Percentiles rank a stretch among this genome's conserved stretches.
Evolutionary conservation across 2,329 filamentous ascomycete species (phyloP).

Genomic region (Ascochyta pisi): DNA sequence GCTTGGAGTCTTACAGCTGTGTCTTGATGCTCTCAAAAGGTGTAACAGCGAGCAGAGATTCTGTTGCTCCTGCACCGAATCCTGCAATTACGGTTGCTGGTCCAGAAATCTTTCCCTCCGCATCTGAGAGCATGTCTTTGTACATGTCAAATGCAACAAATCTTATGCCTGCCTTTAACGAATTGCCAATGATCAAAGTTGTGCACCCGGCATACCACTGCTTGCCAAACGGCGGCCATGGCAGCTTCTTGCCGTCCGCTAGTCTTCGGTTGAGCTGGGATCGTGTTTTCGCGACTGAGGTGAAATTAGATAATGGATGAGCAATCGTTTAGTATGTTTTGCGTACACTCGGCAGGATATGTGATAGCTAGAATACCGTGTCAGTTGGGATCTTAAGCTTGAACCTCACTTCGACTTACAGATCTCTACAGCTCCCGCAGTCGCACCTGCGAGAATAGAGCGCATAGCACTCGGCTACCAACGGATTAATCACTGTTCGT

Average conservation of each 20-base stretch:
- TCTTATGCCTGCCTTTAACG: slow-evolving; percentile 93
- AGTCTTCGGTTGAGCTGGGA: slow-evolving; percentile 90
- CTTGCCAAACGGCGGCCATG: slow-evolving; percentile 89
- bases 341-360: slow-evolving; percentile 88
- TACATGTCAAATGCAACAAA: slow-evolving; percentile 98
- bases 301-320: slow-evolving; percentile 19
- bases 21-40: slow-evolving; percentile 99
- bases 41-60: slow-evolving; percentile 91
- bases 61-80: slow-evolving; percentile 92
- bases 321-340: not conserved
- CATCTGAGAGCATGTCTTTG: slow-evolving; percentile 81
- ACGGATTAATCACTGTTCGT: not conserved
- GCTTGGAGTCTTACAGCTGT: slow-evolving; percentile 65
- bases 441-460: slow-evolving; percentile 89
- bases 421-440: slow-evolving; percentile 95
- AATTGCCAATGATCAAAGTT: slow-evolving; percentile 95
- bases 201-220: slow-evolving; percentile 99
- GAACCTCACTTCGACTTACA: slow-evolving; percentile 56
- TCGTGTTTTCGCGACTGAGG: slow-evolving; percentile 86
- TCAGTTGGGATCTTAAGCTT: slow-evolving; percentile 23
- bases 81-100: slow-evolving; percentile 91
- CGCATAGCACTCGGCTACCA: slow-evolving; percentile 77
- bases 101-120: slow-evolving; percentile 85
- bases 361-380: slow-evolving; percentile 71
- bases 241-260: slow-evolving; percentile 82